A percentile compares a stretch with the other conserved stretches of the same genome.
phyloP scores from a whole-genome alignment of 2,329 filamentous ascomycete species.

The Trichoderma harzianum region DNA sequence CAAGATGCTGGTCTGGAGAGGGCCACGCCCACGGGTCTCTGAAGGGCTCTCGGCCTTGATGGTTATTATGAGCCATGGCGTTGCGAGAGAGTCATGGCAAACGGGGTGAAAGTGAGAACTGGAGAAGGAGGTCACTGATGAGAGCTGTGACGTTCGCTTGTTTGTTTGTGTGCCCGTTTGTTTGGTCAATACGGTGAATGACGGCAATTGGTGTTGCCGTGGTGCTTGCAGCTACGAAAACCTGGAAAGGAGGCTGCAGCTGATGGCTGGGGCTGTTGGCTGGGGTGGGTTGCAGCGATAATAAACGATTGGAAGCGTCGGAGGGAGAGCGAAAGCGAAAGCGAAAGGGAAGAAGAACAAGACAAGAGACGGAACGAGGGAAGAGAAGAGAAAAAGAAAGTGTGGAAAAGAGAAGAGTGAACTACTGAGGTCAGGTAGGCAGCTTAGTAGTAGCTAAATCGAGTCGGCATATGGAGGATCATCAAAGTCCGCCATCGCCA shows the following conservation, averaged over 20 bases:
- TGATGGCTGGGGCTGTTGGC: neutral
- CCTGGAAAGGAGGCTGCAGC: neutral
- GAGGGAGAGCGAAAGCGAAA: neutral
- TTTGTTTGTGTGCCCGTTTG: neutral
- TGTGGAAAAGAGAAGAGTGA: neutral
- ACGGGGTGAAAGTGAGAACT: neutral
- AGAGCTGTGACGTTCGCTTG: neutral
- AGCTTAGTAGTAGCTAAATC: neutral
- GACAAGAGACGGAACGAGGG: neutral
- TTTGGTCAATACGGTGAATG: neutral
- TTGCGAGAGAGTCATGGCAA: conserved; percentile 27
- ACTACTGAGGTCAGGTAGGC: neutral
- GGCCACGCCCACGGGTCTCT: conserved; percentile 22
- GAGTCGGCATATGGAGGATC: neutral
- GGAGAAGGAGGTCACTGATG: neutral
- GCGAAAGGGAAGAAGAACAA: neutral
- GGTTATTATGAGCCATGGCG: conserved; percentile 32
- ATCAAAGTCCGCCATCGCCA: neutral
- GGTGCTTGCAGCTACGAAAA: neutral
- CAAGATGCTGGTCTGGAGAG: conserved; percentile 23
- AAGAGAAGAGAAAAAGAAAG: neutral
- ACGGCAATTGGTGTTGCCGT: neutral
- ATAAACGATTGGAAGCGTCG: neutral
- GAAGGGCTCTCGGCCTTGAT: conserved; percentile 30
- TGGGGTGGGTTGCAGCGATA: neutral